Base-by-base conservation (phyloP, 2,329 filamentous ascomycete species). In the Fusarium aywerte region DNA sequence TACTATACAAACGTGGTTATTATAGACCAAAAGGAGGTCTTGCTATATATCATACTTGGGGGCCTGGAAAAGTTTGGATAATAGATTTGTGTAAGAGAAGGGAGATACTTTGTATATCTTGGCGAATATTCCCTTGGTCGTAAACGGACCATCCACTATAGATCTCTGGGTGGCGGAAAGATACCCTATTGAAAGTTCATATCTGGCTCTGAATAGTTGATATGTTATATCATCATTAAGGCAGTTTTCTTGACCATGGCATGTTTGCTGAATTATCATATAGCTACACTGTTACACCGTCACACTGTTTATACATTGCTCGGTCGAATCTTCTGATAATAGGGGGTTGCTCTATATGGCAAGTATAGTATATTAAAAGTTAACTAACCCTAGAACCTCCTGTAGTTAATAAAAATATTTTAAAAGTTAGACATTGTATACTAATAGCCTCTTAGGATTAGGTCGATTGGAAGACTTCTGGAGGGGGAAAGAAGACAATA, bases 151-250 rank as follows among this genome's bases (percentile, higher is more conserved):
- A 33, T 20, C 31, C 18, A 33, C 23, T 45, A 31, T 47, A 58
- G 43, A 63, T 62, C 36, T 62, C 25, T 48, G 13, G n/a, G n/a
- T n/a, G 36, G 44, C 21, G 18, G 53, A 31, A 53, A 23, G 31
- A 47, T 49, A 63, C 50, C 40, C 39, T 20, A 12, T 40, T 45
- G 23, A 33, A 35, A 47, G 45, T 58, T 58, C 36, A 16, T n/a
- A 15, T 29, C n/a, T 39, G 32, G 7, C 35, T 35, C 32, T 20
- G 29, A 20, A 23, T 27, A 44, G 48, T 62, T 36, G 39, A 39
- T 29, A 27, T n/a, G 31, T 21, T 31, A 16, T 20, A 29, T 33
- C 11, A 15, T 40, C 38, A 10, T 42, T 31, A n/a, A 42, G 16
- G 11, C 11, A 12, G 11, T 18, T 9, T 27, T 12, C 3, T 18